A percentile compares a stretch with the other conserved stretches of the same genome.
phyloP scores from a whole-genome alignment of 306 rosid species.

The Corylus heterophylla region DNA sequence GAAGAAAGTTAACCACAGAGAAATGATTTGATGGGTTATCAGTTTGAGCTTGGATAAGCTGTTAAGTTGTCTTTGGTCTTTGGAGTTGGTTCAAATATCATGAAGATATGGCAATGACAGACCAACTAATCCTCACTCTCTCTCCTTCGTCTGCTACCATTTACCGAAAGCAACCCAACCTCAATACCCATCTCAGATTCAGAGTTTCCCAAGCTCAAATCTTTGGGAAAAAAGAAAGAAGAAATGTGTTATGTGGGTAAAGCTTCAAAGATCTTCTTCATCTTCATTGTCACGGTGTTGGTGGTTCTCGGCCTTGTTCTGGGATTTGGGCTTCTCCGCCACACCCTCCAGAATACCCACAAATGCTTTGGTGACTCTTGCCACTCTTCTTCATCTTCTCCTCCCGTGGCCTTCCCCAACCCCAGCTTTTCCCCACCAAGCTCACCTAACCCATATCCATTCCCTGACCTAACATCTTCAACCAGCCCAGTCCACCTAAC shows the following conservation, averaged over 20 bases:
- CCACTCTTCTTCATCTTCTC: conserved; percentile 18
- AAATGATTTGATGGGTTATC: background rate
- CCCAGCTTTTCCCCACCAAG: conserved; percentile 42
- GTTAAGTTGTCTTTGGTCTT: conserved; percentile 15
- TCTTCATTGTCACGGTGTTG: conserved; percentile 74
- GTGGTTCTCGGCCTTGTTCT: conserved; percentile 65
- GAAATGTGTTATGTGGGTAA: conserved; percentile 93
- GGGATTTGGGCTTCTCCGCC: conserved; percentile 67
- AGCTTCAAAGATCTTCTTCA: conserved; percentile 99
- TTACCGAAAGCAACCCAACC: conserved; percentile 32
- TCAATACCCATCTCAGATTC: conserved; percentile 17
- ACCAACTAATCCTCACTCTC: background rate
- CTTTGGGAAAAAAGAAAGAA: background rate
- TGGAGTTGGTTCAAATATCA: conserved; percentile 23
- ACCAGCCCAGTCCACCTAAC: conserved; percentile 5
- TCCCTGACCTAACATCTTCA: conserved; percentile 4
- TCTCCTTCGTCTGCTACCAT: too few relatives aligned
- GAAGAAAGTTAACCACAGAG: conserved; percentile 1
- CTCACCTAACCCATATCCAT: conserved; percentile 26
- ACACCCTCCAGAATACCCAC: conserved; percentile 37
- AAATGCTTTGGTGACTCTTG: conserved; percentile 62
- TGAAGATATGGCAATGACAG: background rate
- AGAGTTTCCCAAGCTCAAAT: conserved; percentile 4
- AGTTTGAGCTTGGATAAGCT: background rate
- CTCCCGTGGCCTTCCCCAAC: conserved; percentile 44